Base-by-base conservation (phyloP, 2,329 filamentous ascomycete genomes). In the Aspergillus sp. region DNA sequence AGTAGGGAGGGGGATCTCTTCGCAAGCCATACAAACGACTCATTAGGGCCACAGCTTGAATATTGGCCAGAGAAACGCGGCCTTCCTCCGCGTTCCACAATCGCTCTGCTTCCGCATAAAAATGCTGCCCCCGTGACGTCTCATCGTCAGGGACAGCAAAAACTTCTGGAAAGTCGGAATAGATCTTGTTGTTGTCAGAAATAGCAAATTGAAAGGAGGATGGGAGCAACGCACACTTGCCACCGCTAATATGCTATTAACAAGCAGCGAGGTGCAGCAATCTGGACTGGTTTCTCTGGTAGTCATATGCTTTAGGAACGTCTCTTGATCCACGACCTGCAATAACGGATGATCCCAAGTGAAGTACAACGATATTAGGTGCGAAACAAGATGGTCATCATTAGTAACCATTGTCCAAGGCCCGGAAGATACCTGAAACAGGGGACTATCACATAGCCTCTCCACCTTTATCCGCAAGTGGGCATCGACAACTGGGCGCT, bases 311-410 rank as follows among this genome's bases (percentile, higher is more conserved):
- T 91, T 90, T 38, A 84, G 82, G 49, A 88, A 77, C 68, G 93
- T 91, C 67, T 94, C 90, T 55, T 88, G 84, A 69, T 90, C 91
- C 72, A 97, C 92, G 23, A 95, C 80, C 41, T 83, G 87, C 70
- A 89, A 96, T 77, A 92, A 96, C 30, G 91, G 88, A 74, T 96
- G 96, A 73, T 96, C 92, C 89, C 93, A 96, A 70, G 87, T 91
- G 77, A 96, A 96, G 78, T 96, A 97, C 86, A 96, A 90, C 71
- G 92, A 92, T 70, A 96, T 85, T 30, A 97, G 83, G 74, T 96
- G 92, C 8, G 88, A 86, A 66, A 96, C 86, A 51, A 96, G 82
- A 52, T 89, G 83, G 13, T 86, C 81, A 71, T 96, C 91, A 49
- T 86, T 82, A 3, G 91, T 96, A 53, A 96, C 90, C 7, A 82